These are phyloP conservation scores for Pseudogymnoascus sp. DNA, from an alignment of 2,329 filamentous ascomycete species.

Conservation along the genomic window DNA sequence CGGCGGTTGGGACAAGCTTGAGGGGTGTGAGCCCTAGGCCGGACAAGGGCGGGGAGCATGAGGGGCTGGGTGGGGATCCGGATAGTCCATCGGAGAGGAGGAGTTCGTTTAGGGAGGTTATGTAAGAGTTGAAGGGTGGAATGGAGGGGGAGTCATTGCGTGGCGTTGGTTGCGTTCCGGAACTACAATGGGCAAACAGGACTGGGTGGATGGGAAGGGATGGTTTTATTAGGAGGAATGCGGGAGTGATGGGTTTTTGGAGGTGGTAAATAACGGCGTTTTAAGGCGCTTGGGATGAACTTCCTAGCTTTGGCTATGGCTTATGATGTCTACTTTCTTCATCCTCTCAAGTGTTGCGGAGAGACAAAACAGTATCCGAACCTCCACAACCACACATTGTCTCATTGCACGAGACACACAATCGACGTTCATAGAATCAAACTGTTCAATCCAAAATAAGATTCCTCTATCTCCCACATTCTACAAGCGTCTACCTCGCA, in stretches of 20 bases:
- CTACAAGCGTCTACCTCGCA: constrained; percentile 26
- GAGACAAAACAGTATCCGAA: not conserved
- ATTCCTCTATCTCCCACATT: not conserved
- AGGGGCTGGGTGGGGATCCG: constrained; percentile 29
- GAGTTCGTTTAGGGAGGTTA: constrained; percentile 62
- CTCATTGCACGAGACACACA: not conserved
- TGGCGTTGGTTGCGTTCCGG: not conserved
- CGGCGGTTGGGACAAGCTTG: constrained; percentile 49
- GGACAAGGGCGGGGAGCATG: constrained; percentile 34
- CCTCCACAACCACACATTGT: not conserved
- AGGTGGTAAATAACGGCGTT: not conserved
- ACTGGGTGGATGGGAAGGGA: not conserved
- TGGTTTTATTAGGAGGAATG: not conserved
- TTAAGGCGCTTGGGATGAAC: not conserved
- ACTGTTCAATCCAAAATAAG: not conserved
- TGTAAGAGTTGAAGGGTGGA: constrained; percentile 35
- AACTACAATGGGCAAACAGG: not conserved
- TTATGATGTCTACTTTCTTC: not conserved
- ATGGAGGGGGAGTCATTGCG: not conserved
- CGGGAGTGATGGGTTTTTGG: not conserved
- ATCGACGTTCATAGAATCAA: not conserved
- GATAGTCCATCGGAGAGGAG: constrained; percentile 59
- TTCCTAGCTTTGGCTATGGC: not conserved
- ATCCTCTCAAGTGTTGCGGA: not conserved
- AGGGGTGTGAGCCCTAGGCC: constrained; percentile 70